Percentiles rank a stretch among this genome's conserved stretches.
These are phyloP conservation scores for Trichoderma lentiforme DNA, from an alignment of 2,329 filamentous ascomycete genomes.

Conservation along the genomic window DNA sequence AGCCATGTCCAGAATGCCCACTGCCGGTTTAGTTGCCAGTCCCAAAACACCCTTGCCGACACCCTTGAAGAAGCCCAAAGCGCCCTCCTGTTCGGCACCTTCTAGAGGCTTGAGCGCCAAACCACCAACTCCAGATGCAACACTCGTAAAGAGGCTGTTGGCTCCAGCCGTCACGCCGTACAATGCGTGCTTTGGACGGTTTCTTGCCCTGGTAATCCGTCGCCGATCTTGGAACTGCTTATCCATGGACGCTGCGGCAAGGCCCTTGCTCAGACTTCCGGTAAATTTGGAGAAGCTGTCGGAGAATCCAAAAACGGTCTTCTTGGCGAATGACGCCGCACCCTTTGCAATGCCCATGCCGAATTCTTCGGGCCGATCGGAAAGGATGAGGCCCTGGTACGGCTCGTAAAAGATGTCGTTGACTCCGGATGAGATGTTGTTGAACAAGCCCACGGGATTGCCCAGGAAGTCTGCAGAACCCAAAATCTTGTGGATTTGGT, in stretches of 20 bases:
- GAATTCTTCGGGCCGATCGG: conserved; percentile 90
- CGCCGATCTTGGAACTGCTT: conserved; percentile 98
- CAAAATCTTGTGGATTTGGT: conserved; percentile 95
- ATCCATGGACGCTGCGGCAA: conserved; percentile 91
- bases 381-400: conserved; percentile 95
- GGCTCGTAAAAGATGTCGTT: conserved; percentile 99
- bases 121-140: conserved; percentile 91
- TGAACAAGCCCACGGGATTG: conserved; percentile 96
- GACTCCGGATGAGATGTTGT: conserved; percentile 94
- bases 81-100: conserved; percentile 92
- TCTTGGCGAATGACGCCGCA: conserved; percentile 95
- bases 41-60: conserved; percentile 93
- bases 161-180: conserved; percentile 95
- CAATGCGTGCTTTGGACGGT: conserved; percentile 92
- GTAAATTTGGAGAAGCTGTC: conserved; percentile 98
- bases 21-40: conserved; percentile 93
- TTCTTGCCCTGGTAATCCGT: conserved; percentile 87
- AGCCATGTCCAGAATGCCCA: conserved; percentile 93
- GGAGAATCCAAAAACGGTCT: conserved; percentile 94
- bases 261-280: conserved; percentile 92
- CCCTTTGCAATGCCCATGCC: conserved; percentile 95
- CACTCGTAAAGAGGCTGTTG: conserved; percentile 87
- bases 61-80: conserved; percentile 93
- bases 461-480: conserved; percentile 97
- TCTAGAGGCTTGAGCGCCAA: conserved; percentile 91